A percentile compares a stretch with the other conserved stretches of the same genome.
phyloP scores from a whole-genome alignment of 371 early-diverging fungal species.

The Choanephora cucurbitarum region DNA sequence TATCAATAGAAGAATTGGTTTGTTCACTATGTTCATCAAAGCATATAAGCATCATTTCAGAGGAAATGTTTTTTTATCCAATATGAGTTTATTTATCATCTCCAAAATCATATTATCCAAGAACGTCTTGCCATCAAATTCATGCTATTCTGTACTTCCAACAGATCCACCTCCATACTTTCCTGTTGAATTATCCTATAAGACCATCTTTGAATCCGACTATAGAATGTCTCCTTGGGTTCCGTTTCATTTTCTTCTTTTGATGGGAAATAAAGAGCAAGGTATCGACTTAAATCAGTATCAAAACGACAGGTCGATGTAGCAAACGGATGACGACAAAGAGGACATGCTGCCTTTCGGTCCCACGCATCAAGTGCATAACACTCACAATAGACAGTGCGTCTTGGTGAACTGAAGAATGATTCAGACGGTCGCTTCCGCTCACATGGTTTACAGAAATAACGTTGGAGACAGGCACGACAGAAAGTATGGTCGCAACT shows the following conservation, averaged over 20 bases:
- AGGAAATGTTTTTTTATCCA: too few species aligned
- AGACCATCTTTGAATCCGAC: background rate
- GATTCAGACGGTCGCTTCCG: background rate
- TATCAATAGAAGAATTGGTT: too few species aligned
- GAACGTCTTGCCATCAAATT: background rate
- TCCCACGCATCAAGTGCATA: background rate
- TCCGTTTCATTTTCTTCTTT: background rate
- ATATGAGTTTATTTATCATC: too few species aligned
- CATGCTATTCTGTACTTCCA: background rate
- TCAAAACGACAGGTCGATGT: background rate
- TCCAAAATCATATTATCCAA: background rate
- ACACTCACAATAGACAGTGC: constrained; percentile 1
- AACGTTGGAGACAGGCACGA: background rate
- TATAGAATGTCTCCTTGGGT: background rate
- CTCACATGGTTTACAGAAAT: background rate
- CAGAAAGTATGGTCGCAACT: constrained; percentile 4
- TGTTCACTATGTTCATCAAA: too few species aligned
- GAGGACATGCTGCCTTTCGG: background rate
- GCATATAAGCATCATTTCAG: too few species aligned
- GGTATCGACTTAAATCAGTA: background rate
- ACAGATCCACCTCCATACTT: background rate
- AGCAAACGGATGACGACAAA: background rate
- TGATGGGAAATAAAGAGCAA: background rate
- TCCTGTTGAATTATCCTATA: background rate
- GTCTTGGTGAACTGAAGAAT: background rate